phyloP scores from a whole-genome alignment of 2,329 filamentous ascomycete genomes.

The Stromatinia cepivora region DNA sequence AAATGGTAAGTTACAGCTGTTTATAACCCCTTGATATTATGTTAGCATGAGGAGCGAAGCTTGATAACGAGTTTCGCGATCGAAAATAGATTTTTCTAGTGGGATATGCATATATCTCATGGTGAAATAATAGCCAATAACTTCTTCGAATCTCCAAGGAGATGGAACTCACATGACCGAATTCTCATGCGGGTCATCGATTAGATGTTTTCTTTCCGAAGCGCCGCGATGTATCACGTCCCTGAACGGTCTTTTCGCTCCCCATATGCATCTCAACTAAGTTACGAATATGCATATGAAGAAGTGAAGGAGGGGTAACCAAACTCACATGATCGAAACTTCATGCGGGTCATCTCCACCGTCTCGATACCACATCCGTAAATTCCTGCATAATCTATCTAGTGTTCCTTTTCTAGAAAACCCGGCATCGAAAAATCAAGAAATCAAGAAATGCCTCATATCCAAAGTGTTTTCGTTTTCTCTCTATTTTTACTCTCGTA shows the following conservation, averaged over 20 bases:
- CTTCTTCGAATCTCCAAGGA: neutral
- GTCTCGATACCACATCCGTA: neutral
- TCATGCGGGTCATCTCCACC: constrained; percentile 7
- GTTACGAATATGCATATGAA: neutral
- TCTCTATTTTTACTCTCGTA: neutral
- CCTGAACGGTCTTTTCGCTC: too few species aligned
- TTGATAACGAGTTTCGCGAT: neutral
- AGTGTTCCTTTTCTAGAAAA: neutral
- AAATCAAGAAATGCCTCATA: neutral
- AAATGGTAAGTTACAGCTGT: neutral
- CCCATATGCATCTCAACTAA: neutral
- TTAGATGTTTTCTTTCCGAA: neutral
- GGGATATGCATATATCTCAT: neutral
- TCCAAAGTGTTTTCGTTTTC: too few species aligned
- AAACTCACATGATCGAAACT: constrained; percentile 1
- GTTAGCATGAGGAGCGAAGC: neutral
- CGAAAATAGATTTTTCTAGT: neutral
- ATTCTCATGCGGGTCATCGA: neutral
- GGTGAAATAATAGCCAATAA: neutral
- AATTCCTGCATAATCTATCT: neutral
- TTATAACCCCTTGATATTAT: neutral
- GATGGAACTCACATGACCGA: neutral
- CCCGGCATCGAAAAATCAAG: neutral
- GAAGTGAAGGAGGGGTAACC: neutral
- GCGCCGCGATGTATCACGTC: neutral